Evolutionary conservation across 2,329 filamentous ascomycete genomes (phyloP).

Genomic region (Penicillium frequentans): DNA sequence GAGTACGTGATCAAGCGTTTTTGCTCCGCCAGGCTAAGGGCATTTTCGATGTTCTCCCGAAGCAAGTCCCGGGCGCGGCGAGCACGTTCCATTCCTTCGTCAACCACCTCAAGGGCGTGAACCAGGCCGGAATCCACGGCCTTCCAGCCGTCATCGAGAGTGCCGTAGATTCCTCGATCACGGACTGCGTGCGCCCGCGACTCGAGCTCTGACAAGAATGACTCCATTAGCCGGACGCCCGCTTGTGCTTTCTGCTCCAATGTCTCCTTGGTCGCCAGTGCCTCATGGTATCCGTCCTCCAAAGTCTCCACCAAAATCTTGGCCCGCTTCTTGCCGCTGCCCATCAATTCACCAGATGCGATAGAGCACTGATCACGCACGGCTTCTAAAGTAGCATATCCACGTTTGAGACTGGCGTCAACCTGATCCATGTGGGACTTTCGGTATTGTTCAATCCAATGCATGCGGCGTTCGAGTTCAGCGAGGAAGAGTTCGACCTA

Average conservation of each 20-base stretch:
- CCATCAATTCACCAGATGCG: conserved; percentile 86
- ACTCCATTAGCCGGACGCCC: conserved; percentile 82
- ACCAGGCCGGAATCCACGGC: conserved; percentile 78
- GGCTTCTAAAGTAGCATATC: conserved; percentile 80
- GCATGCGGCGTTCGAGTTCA: conserved; percentile 82
- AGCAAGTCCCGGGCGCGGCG: conserved; percentile 77
- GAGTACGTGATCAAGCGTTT: conserved; percentile 84
- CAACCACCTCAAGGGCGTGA: conserved; percentile 72
- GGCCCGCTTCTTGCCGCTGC: conserved; percentile 77
- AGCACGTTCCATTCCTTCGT: conserved; percentile 80
- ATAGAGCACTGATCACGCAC: conserved; percentile 86
- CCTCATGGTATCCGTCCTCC: conserved; percentile 83
- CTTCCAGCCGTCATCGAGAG: conserved; percentile 76
- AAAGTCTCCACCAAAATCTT: conserved; percentile 91
- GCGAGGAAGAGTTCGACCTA: conserved; percentile 58
- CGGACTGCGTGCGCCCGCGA: conserved; percentile 74
- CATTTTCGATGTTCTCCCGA: conserved; percentile 79
- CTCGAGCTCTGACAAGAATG: conserved; percentile 83
- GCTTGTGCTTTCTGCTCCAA: conserved; percentile 89
- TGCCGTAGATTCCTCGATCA: conserved; percentile 72
- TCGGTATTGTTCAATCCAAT: conserved; percentile 84
- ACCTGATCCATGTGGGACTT: conserved; percentile 77
- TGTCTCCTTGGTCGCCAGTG: conserved; percentile 78
- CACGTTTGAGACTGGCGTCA: conserved; percentile 79
- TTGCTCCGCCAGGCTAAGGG: conserved; percentile 72